Percentiles rank a stretch among this genome's conserved stretches.
phyloP scores from a whole-genome alignment of 2,329 filamentous ascomycete species.

The Alternaria gaisen region DNA sequence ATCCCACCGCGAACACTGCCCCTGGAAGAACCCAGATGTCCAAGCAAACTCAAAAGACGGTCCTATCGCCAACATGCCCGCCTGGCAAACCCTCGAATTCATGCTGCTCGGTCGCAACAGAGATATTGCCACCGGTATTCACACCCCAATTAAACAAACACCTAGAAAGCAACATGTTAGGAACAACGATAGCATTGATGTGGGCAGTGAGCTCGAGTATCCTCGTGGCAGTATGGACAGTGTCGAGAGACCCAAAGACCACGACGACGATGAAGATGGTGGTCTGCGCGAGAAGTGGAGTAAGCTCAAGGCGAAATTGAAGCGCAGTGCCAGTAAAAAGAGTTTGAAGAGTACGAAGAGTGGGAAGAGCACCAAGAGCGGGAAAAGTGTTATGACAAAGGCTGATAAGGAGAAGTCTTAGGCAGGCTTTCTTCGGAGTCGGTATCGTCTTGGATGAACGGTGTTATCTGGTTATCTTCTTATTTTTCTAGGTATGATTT shows the following conservation, averaged over 20 bases:
- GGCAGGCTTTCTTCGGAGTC: conserved; percentile 4
- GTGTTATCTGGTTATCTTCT: neutral
- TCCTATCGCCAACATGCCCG: conserved; percentile 44
- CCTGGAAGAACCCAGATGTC: conserved; percentile 50
- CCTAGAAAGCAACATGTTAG: conserved; percentile 14
- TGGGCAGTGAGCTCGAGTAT: conserved; percentile 34
- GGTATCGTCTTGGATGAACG: neutral
- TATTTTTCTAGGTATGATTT: neutral
- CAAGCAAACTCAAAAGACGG: conserved; percentile 45
- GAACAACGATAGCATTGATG: conserved; percentile 36
- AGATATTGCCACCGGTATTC: neutral
- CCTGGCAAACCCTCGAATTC: conserved; percentile 48
- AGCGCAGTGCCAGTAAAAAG: conserved; percentile 46
- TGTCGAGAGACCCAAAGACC: conserved; percentile 13
- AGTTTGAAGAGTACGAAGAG: conserved; percentile 47
- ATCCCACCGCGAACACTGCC: conserved; percentile 52
- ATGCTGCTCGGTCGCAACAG: conserved; percentile 39
- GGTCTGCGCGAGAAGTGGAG: conserved; percentile 46
- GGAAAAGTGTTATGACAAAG: conserved; percentile 11
- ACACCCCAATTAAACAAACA: conserved; percentile 3
- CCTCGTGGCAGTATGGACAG: conserved; percentile 35
- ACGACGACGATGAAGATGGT: conserved; percentile 22
- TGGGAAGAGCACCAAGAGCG: conserved; percentile 26
- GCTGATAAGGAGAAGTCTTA: conserved; percentile 20
- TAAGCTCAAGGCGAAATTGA: conserved; percentile 48